Conservation (phyloP, 257 asterid species). For the Fraxinus anomala region DNA sequence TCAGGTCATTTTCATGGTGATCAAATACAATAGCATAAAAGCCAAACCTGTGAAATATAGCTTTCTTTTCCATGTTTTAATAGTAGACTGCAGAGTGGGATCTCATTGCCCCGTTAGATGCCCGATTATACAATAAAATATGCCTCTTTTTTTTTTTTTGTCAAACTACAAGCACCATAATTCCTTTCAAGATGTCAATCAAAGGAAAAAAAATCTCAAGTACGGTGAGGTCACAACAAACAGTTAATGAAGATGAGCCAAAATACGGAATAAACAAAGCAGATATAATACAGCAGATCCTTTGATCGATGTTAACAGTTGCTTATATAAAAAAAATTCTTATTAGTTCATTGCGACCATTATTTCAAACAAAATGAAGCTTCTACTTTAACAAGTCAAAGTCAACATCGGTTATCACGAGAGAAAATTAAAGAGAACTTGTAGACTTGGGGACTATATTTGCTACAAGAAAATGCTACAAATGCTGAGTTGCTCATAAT, state of each 20-base stretch:
- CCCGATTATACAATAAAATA: too few species aligned
- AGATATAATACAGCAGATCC: not conserved
- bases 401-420: slow-evolving; percentile 1
- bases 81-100: not conserved
- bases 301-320: slow-evolving; percentile 2
- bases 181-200: slow-evolving; percentile 7
- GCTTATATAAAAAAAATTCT: not conserved
- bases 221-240: not conserved
- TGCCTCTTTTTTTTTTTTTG: not conserved
- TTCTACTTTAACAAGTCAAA: slow-evolving; percentile 26
- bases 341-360: too few species aligned
- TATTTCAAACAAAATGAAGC: slow-evolving; percentile 23
- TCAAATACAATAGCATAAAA: not conserved
- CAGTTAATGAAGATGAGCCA: not conserved
- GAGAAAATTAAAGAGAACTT: slow-evolving; percentile 17
- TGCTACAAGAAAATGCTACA: slow-evolving; percentile 22
- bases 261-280: not conserved
- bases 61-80: not conserved
- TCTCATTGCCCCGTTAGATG: not conserved
- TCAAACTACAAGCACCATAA: not conserved
- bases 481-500: slow-evolving; percentile 3
- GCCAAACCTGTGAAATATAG: not conserved
- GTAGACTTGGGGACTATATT: slow-evolving; percentile 18
- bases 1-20: not conserved
- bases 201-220: not conserved